Base-by-base conservation (phyloP, 2,329 filamentous ascomycete genomes). In the Huntiella moniliformis region DNA sequence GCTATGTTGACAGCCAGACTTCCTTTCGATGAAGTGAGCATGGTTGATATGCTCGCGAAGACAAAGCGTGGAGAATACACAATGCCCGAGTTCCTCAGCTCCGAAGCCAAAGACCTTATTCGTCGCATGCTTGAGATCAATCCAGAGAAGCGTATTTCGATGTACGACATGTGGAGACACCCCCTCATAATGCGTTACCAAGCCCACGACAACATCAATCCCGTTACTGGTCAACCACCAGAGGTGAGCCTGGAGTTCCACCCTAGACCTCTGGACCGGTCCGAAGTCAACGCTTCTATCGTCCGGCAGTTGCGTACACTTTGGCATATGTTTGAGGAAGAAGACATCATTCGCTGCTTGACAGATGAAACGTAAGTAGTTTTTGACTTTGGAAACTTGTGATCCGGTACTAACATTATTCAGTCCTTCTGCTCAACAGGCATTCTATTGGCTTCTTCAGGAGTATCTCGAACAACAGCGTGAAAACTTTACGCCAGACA, bases 131-230 rank as follows among this genome's bases (percentile, higher is more conserved):
- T 98, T 28, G 74, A 85, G 42, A 71, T 79, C 16, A 77, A 88
- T 46, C 88, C 91, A 0, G 74, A 77, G 17, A 70, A 77, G 15
- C 81, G 91, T 39, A 88, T 96, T 53, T 74, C 71, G 2, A 79
- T 95, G 58, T 68, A 75, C 22, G 71, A 82, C 37, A 86, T 96
- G 54, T 95, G 86, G 84, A 65, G 74, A 36, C 88, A 96, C 56
- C 82, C 85, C 0, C 67, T 96, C n/a, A 60, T 96, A 43, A 78
- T 73, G 54, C 91, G 87, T 55, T 94, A 91, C 57, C 77, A 85
- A 50, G 72, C 79, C 51, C 67, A 87, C 18, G 80, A 86, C 52
- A 71, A 82, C 42, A 67, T 77, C 28, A 73, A 77, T 51, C 63
- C 71, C 11, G 62, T 64, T 36, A 63, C 66, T 16, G 67, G 67